Evolutionary conservation across 2,329 filamentous ascomycete genomes (phyloP), one percentile per base, ranked within the genome.

Genomic region (Penicillium sp.): DNA sequence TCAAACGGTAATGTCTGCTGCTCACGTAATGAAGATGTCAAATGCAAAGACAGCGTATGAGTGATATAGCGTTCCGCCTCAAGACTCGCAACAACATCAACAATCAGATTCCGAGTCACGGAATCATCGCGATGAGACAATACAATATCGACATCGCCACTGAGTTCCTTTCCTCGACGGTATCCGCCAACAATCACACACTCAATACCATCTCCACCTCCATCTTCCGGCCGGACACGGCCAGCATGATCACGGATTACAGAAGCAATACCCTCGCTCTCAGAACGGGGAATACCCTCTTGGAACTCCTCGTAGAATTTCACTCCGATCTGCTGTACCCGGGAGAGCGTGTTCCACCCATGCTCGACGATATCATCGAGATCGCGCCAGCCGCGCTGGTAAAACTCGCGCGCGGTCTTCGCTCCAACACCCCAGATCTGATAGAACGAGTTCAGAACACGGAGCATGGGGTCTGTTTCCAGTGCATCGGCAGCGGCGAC

Each of bases 351-450:
- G 21, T 80, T 72, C 93, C 93, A 97, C 12, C 90, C 92, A 67
- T 86, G 83, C 68, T 96, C 89, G 41, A 96, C 81, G 3, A 97
- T 79, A 67, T 97, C 93, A 67, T 97, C 91, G 0, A 96, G 79
- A 59, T 94, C 89, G 59, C 85, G 82, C 90, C 91, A 97, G 29
- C 90, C 80, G 61, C 85, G 86, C 17, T 85, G 82, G 66, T 83
- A 85, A 67, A 96, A 96, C 1, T 93, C 85, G 17, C 88, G 82
- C 0, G 93, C 93, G 0, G 89, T 94, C 13, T 85, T 86, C 2
- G 89, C 88, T 0, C 89, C 93, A 0, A 97, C 91, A n/a, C 93
- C 93, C 90, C 91, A 96, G 57, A 97, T 95, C 5, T 89, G 81
- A 75, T 89, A 90, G 73, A 97, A 97, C 0, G 82, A 72, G 45